Base-by-base conservation (phyloP, 2,329 filamentous ascomycete species). In the Aspergillus eucalypticola region DNA sequence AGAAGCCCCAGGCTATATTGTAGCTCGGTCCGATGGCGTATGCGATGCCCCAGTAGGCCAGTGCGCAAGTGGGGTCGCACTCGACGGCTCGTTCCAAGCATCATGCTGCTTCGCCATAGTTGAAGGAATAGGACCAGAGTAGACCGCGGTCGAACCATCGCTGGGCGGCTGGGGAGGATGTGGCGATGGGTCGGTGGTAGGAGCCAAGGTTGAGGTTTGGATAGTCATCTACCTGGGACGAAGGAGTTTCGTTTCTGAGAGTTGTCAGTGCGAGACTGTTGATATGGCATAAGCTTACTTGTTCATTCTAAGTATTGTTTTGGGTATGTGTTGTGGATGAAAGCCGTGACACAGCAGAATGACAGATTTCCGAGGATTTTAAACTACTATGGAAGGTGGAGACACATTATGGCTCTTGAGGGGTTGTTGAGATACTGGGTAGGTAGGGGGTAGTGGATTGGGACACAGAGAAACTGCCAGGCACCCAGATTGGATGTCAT, bases 1-100 rank as follows among this genome's bases (percentile, higher is more conserved):
- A 92, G 13, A 86, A 79, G 19, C 85, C 82, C 90, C 90, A 92
- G 0, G 89, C 86, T 69, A 92, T 91, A 77, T 92, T 90, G 73
- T 90, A 88, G 69, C 92, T 92, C 2, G 90, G 90, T 0, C 90
- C 90, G 0, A 90, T 75, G 1, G 87, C 80, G 69, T 89, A 91
- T 0, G 90, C 74, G 13, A 76, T 63, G 2, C 75, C 75, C 75
- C 75, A 76, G 56, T 75, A 75, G 25, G 69, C 75, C 69, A 77
- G 74, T 4, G 73, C 68, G 52, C 73, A 78, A 17, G 60, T 53
- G 2, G 70, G 68, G 58, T 77, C 76, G 25, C 67, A 54, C 1
- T 65, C 48, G 32, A 74, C 71, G 6, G 67, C 70, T 17, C 69
- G 69, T 56, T 71, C 62, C 59, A 77, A 78, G 61, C 75, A 78